Conservation (phyloP, 305 asterid species). For the Rubia balearica region DNA sequence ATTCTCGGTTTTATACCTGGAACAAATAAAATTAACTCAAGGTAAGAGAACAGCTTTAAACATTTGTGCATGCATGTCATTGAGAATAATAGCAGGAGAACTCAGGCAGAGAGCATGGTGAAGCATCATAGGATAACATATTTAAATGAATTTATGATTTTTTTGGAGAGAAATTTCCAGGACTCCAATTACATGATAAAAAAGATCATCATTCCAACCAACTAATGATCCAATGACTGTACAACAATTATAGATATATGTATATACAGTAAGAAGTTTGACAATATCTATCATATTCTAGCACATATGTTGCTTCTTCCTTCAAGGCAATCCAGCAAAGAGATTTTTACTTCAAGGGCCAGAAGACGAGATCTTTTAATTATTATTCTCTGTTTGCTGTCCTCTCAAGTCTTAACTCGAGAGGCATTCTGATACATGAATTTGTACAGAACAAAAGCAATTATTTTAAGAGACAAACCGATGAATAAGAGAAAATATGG, state of each 20-base stretch:
- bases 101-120: background rate
- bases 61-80: background rate
- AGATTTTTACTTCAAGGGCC: background rate
- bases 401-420: background rate
- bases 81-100: background rate
- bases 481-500: background rate
- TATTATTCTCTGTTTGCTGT: background rate
- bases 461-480: background rate
- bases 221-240: background rate
- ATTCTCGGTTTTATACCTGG: conserved; percentile 77
- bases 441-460: conserved; percentile 8
- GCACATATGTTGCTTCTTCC: background rate
- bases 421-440: background rate
- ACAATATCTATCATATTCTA: background rate
- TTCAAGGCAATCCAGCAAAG: background rate
- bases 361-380: background rate
- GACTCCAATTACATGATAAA: background rate
- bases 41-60: background rate
- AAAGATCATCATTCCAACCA: background rate
- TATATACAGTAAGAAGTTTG: background rate
- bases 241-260: background rate
- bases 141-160: background rate
- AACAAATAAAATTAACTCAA: background rate
- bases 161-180: conserved; percentile 1
- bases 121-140: background rate